Conservation (phyloP, 768 basidiomycete genomes). For the Tulasnella sp. region DNA sequence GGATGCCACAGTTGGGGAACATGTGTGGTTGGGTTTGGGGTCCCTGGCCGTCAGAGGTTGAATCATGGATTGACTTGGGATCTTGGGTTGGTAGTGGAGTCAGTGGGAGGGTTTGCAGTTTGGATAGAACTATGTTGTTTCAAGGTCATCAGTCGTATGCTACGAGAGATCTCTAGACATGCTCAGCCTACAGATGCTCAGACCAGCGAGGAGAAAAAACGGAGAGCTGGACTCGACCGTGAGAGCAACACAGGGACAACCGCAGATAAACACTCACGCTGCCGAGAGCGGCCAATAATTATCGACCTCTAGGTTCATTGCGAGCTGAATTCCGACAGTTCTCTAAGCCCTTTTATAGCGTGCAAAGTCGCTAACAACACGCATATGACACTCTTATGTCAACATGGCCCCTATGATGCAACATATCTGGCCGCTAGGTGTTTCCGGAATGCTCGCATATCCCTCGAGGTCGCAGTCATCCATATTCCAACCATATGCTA, state of each 20-base stretch:
- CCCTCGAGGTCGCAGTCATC: neutral
- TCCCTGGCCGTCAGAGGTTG: neutral
- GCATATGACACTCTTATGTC: no score
- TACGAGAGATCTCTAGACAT: neutral
- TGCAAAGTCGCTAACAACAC: no score
- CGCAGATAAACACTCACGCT: neutral
- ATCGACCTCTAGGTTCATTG: neutral
- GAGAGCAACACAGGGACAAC: neutral
- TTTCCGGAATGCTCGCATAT: neutral
- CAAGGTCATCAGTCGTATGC: neutral
- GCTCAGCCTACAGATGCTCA: neutral
- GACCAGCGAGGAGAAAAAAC: neutral
- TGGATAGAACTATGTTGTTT: neutral
- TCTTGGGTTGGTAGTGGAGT: neutral
- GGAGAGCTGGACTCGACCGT: neutral
- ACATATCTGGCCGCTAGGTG: neutral
- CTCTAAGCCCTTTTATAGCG: no score
- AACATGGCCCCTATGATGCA: no score
- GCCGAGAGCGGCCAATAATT: neutral
- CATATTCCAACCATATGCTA: neutral
- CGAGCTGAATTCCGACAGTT: neutral
- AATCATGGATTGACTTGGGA: neutral
- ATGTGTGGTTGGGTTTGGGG: neutral
- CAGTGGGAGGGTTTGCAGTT: neutral
- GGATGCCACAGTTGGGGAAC: neutral